Evolutionary conservation across 2,329 filamentous ascomycete species (phyloP), one percentile per base, ranked within the genome.

Genomic region (Calonectria hongkongensis): DNA sequence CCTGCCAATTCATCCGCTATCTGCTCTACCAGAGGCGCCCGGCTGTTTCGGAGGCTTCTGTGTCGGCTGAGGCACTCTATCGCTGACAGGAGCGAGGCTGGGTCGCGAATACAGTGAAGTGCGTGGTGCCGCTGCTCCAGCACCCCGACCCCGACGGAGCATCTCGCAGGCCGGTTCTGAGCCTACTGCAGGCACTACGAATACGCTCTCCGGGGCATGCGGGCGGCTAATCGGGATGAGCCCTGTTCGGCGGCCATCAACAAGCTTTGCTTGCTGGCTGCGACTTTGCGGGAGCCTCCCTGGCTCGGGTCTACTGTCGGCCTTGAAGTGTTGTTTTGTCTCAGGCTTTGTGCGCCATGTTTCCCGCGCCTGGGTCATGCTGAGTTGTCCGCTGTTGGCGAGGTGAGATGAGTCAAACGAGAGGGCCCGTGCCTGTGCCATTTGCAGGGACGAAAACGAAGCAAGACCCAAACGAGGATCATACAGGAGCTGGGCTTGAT

Each of bases 11-110:
- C n/a, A 67, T 41, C 47, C 25, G 33, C 47, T 67, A 66, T 65
- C 36, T 28, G 64, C 58, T 65, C 60, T 65, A 71, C 63, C 72
- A 60, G 69, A 70, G 63, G 72, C 66, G 69, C 56, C 74, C 73
- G 71, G 74, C 67, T 78, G 77, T 79, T 75, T 79, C 77, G 76
- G 77, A 73, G 71, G 66, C 62, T 67, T 70, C 72, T 72, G 21
- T 62, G 36, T 56, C 67, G 72, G 74, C 41, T 68, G 30, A 47
- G 69, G 54, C 62, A 39, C 67, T 63, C 66, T 63, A 62, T 66
- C 63, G 77, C 73, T 75, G 56, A 78, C 76, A 69, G 74, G 33
- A 41, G 54, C 33, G 54, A 60, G 54, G 54, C 54, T 41, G 54
- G 54, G 54, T 41, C 21, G 43, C 54, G 13, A 39, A 54, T 66